Conservation (phyloP, 208 protist genomes). For the Leishmania braziliensis region DNA sequence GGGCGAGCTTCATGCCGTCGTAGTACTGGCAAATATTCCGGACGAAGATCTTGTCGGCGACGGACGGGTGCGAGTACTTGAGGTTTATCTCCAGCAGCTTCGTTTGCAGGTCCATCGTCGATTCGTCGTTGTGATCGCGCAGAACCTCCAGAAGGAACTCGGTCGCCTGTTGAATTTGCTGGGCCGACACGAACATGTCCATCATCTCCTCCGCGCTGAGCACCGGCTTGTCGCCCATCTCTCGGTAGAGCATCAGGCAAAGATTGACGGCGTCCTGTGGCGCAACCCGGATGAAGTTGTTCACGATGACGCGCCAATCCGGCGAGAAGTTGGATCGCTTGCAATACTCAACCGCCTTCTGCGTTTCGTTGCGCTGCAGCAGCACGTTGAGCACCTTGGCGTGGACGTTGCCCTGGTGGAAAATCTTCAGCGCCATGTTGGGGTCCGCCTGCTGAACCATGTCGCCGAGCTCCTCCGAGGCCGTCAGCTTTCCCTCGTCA, state of each 20-base stretch:
- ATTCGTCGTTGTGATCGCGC: constrained; percentile 89
- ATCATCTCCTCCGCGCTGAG: constrained; percentile 91
- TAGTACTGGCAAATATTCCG: constrained; percentile 98
- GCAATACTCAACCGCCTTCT: constrained; percentile 98
- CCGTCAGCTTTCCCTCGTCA: constrained; percentile 98
- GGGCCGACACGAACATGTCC: constrained; percentile 95
- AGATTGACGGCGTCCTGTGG: constrained; percentile 94
- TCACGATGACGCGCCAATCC: constrained; percentile 96
- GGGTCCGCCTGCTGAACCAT: constrained; percentile 83
- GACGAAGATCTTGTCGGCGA: constrained; percentile 98
- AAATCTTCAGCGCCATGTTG: constrained; percentile 98
- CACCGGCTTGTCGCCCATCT: constrained; percentile 71
- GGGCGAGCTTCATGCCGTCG: constrained; percentile 95
- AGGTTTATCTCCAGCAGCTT: constrained; percentile 99
- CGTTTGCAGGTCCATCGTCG: constrained; percentile 97
- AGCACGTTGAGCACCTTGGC: constrained; percentile 96
- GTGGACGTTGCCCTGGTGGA: constrained; percentile 92
- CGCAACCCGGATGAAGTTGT: constrained; percentile 90
- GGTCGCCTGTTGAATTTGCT: constrained; percentile 97
- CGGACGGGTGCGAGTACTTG: constrained; percentile 95
- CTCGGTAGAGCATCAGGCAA: constrained; percentile 92
- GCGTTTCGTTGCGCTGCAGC: constrained; percentile 94
- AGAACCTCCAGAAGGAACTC: constrained; percentile 98
- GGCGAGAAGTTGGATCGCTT: constrained; percentile 96
- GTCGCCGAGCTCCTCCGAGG: constrained; percentile 99